Conservation (phyloP, 805 yeast genomes). For the Starmerella asiatica region DNA sequence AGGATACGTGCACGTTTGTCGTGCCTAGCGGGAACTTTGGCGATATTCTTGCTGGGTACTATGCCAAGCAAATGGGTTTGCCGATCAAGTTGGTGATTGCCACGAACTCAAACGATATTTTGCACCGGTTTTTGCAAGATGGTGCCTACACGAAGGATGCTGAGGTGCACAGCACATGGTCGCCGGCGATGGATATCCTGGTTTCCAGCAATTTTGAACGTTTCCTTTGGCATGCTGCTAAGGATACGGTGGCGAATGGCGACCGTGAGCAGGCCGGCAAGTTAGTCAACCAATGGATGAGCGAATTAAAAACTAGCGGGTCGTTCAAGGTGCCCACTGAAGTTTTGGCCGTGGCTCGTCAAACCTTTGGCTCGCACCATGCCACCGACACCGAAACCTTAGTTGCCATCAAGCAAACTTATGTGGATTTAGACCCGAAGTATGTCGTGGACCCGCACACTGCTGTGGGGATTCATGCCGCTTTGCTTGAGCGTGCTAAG, state of each 20-base stretch:
- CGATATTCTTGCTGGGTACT: slow-evolving; percentile 93
- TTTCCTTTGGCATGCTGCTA: slow-evolving; percentile 82
- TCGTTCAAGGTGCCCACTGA: slow-evolving; percentile 54
- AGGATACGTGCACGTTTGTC: slow-evolving; percentile 52
- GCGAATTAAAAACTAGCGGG: slow-evolving; percentile 59
- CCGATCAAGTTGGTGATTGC: slow-evolving; percentile 86
- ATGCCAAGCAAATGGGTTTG: slow-evolving; percentile 88
- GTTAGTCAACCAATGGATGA: slow-evolving; percentile 63
- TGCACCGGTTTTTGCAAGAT: slow-evolving; percentile 78
- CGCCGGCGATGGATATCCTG: slow-evolving; percentile 98
- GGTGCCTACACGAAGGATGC: slow-evolving; percentile 70
- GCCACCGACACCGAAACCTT: slow-evolving; percentile 68
- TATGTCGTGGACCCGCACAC: slow-evolving; percentile 94
- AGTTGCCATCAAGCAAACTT: slow-evolving; percentile 61
- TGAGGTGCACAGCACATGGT: slow-evolving; percentile 69
- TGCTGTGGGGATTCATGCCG: slow-evolving; percentile 81
- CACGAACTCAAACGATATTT: slow-evolving; percentile 88
- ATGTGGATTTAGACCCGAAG: slow-evolving; percentile 40
- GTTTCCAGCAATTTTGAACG: slow-evolving; percentile 95
- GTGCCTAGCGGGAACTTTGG: slow-evolving; percentile 99
- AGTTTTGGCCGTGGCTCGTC: slow-evolving; percentile 52
- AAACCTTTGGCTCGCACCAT: slow-evolving; percentile 63
- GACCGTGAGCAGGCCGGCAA: slow-evolving; percentile 61
- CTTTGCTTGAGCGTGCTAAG: slow-evolving; percentile 42
- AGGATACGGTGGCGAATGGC: slow-evolving; percentile 43